Evolutionary conservation across 1,284 basidiomycete species (phyloP).

Genomic region (Microbotryomycetes sp.): DNA sequence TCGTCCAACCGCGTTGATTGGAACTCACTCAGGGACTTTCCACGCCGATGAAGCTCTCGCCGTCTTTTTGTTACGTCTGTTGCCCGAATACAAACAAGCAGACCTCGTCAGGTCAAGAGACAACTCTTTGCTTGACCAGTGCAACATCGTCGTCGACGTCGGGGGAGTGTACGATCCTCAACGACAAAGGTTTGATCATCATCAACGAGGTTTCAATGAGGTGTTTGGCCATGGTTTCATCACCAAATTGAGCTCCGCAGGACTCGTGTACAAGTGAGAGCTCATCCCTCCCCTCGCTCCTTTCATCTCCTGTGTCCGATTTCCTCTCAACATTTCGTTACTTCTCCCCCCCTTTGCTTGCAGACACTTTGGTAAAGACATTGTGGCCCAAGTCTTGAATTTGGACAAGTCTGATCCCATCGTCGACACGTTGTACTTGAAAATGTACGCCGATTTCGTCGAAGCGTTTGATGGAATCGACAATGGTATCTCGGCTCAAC

Average conservation of each 20-base stretch:
- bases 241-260: slow-evolving; percentile 89
- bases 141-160: slow-evolving; percentile 96
- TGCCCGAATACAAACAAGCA: slow-evolving; percentile 65
- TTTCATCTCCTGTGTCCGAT: neutral
- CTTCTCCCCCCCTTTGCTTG: slow-evolving; percentile 10
- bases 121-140: slow-evolving; percentile 66
- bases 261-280: slow-evolving; percentile 86
- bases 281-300: too few species aligned
- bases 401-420: slow-evolving; percentile 54
- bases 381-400: slow-evolving; percentile 63
- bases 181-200: slow-evolving; percentile 83
- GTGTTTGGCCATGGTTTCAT: slow-evolving; percentile 71
- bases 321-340: slow-evolving; percentile 5
- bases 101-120: slow-evolving; percentile 77
- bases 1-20: slow-evolving; percentile 15
- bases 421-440: slow-evolving; percentile 72
- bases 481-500: slow-evolving; percentile 73
- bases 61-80: slow-evolving; percentile 80
- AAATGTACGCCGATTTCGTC: slow-evolving; percentile 61
- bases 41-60: slow-evolving; percentile 95
- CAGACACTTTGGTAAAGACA: slow-evolving; percentile 87
- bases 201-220: slow-evolving; percentile 88
- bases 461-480: slow-evolving; percentile 86
- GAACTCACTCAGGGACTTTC: slow-evolving; percentile 58
- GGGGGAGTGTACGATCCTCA: slow-evolving; percentile 83